Evolutionary conservation across 495 filamentous ascomycete species (phyloP).

Genomic region (Annulohypoxylon bovei): DNA sequence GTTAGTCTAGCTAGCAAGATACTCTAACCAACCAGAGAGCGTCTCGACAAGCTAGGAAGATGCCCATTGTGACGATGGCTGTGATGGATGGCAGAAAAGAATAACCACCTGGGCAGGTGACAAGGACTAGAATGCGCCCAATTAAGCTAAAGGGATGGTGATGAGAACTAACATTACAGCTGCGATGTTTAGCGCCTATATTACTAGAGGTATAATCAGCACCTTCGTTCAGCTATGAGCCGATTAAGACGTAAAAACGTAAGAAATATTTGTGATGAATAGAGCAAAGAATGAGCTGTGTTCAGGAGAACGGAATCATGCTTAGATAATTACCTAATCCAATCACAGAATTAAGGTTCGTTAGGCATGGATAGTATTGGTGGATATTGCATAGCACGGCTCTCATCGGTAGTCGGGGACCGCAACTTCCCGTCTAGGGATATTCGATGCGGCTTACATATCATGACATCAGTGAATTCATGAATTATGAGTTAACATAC

Average conservation of each 20-base stretch:
- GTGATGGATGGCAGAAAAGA: constrained; percentile 22
- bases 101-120: constrained; percentile 20
- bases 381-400: background rate
- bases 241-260: constrained; percentile 1
- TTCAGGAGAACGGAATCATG: constrained; percentile 12
- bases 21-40: constrained; percentile 21
- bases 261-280: constrained; percentile 6
- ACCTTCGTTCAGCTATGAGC: background rate
- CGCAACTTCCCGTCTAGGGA: constrained; percentile 18
- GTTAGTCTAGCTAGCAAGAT: background rate
- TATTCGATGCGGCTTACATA: constrained; percentile 5
- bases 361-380: too few species aligned
- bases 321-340: background rate
- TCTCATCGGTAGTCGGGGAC: constrained; percentile 34
- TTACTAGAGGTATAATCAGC: background rate
- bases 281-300: constrained; percentile 1
- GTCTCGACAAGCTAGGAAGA: constrained; percentile 9
- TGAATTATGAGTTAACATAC: background rate
- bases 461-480: constrained; percentile 1
- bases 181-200: background rate
- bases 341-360: background rate
- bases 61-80: background rate
- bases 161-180: background rate
- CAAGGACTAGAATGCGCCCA: background rate
- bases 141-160: background rate